Percentiles rank a stretch among this genome's conserved stretches.
phyloP scores from a whole-genome alignment of 257 asterid species.

The Sherardia arvensis region DNA sequence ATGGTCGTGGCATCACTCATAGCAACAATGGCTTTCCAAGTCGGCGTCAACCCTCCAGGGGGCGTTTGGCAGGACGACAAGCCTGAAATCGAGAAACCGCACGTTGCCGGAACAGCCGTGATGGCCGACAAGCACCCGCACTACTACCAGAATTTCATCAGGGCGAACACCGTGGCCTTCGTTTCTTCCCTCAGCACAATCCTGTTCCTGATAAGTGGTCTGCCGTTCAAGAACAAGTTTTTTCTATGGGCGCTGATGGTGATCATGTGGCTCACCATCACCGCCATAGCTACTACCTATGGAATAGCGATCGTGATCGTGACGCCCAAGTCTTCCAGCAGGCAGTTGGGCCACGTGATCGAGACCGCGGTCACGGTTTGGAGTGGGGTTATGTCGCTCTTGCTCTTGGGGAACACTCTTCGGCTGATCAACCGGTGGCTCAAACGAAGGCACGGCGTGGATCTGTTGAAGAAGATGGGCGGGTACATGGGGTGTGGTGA shows the following conservation, averaged over 20 bases:
- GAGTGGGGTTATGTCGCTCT: slow-evolving; percentile 33
- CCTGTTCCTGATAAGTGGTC: slow-evolving; percentile 43
- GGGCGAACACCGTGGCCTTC: slow-evolving; percentile 35
- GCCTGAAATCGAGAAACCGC: neutral
- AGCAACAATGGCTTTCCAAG: slow-evolving; percentile 17
- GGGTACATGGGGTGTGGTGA: neutral
- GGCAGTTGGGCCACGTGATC: neutral
- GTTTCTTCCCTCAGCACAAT: slow-evolving; percentile 48
- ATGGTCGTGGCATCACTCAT: slow-evolving; percentile 12
- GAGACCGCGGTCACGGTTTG: slow-evolving; percentile 16
- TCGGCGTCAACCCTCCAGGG: slow-evolving; percentile 22
- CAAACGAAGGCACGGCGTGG: slow-evolving; percentile 13
- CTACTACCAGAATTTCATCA: slow-evolving; percentile 19
- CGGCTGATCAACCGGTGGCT: slow-evolving; percentile 27
- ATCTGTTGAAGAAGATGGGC: slow-evolving; percentile 7
- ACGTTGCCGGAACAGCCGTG: slow-evolving; percentile 35
- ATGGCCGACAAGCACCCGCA: slow-evolving; percentile 30
- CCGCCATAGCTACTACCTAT: slow-evolving; percentile 30
- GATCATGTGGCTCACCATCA: slow-evolving; percentile 45
- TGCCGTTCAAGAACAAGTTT: slow-evolving; percentile 29
- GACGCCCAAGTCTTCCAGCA: neutral
- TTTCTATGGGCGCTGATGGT: slow-evolving; percentile 47
- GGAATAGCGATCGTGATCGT: neutral
- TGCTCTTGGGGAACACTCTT: slow-evolving; percentile 32
- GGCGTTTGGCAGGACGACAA: slow-evolving; percentile 16